Evolutionary conservation across 441 rosid species (phyloP), one percentile per base, ranked within the genome.

Genomic region (Gossypium schwendimanii): DNA sequence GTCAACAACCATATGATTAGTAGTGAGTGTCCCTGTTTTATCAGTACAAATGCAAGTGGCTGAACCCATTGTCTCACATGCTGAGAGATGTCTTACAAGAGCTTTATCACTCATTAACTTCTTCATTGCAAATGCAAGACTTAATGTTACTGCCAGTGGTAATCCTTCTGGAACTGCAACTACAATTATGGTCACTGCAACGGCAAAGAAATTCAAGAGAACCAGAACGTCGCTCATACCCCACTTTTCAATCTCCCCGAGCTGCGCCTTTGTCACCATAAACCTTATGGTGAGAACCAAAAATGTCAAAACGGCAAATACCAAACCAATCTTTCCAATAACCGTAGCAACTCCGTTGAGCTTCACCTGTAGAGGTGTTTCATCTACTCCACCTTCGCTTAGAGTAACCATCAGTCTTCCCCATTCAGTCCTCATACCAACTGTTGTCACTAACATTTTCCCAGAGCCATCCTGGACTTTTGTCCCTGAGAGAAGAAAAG

Each of bases 381-480:
- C 86, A 39, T 84, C 84, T 24, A 81, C 86, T 39, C 88, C 86
- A 1, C 84, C 84, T 41, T 82, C 88, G 33, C 82, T 79, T 70
- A 85, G 55, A 64, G 88, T 85, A 33, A 77, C 84, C 88, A 85
- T 82, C 73, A 85, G 63, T 73, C 81, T 79, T 41, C 88, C 88
- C 88, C 88, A 85, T 77, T 85, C 86, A 0, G 88, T 85, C 57
- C 79, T 81, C 88, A 85, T 85, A 4, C 88, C 88, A 65, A 85
- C 86, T 18, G 81, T 2, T 8, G 86, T 85, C 44, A 83, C 86
- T 67, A 85, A 52, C 84, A 85, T 82, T 41, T 82, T 85, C 5
- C 79, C 86, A 0, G 83, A 81, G 18, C 88, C 88, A 64, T 83
- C 88, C 64, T 81, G 88, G 52, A 85, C 88, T 79, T 85, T 85